Percentiles rank a stretch among this genome's conserved stretches.
Conservation (phyloP, 148 eudicot species). For the Rhododendron griersonianum region DNA sequence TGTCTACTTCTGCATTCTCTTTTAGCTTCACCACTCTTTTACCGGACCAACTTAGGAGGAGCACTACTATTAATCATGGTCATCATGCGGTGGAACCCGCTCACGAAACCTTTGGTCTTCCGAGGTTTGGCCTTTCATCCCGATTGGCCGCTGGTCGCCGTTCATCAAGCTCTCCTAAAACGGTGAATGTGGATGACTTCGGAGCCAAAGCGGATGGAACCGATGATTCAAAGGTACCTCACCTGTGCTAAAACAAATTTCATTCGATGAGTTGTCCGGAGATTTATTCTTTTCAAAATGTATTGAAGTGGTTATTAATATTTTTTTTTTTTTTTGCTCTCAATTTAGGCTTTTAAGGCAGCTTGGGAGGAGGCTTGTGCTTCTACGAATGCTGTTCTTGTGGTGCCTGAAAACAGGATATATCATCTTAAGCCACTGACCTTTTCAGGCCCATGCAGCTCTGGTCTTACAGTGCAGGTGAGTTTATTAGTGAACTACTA, state of each 20-base stretch:
- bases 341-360: constrained; percentile 53
- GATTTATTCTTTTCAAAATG: not conserved
- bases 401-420: constrained; percentile 51
- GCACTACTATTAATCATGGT: not conserved
- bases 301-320: not conserved
- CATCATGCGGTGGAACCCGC: not conserved
- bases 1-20: constrained; percentile 5
- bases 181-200: constrained; percentile 43
- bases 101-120: not conserved
- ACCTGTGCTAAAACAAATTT: not conserved
- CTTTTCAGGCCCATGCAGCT: constrained; percentile 70
- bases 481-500: constrained; percentile 9
- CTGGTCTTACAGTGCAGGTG: constrained; percentile 45
- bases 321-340: not conserved
- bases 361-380: constrained; percentile 77
- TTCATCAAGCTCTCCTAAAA: constrained; percentile 8
- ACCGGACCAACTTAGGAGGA: not conserved
- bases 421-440: constrained; percentile 61
- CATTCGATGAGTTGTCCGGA: not conserved
- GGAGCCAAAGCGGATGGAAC: constrained; percentile 27
- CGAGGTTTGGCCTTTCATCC: not conserved
- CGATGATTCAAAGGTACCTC: constrained; percentile 41
- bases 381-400: constrained; percentile 29
- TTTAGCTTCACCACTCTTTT: not conserved
- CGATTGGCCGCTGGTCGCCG: not conserved